Base-by-base conservation (phyloP, 441 rosid species). In the Arabidopsis hybrid region DNA sequence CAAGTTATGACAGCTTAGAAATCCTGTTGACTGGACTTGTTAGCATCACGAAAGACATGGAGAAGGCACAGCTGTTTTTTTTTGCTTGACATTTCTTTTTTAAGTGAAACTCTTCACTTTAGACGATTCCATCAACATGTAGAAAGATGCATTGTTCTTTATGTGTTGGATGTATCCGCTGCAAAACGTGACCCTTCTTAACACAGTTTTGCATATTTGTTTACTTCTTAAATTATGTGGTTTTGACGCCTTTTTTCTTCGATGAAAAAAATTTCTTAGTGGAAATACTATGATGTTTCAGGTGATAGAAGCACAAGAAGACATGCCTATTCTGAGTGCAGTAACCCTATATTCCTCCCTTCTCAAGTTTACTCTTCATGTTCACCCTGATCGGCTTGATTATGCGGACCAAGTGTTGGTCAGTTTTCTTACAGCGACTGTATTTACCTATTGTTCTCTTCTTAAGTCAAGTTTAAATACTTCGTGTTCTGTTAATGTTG, bases 371-470 rank as follows among this genome's bases (percentile, higher is more conserved):
- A 93, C 97, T 47, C 97, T 93, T 60, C 95, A 90, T 81, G 98
- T 95, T 70, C 99, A 95, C 73, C 98, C 99, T 35, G 99, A 95
- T 71, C 91, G 99, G 61, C 90, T 95, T 76, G 97, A 95, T 82
- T 95, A 95, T 82, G 98, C 97, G 9, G 99, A 95, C 82, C 97
- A 95, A 93, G 99, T 56, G 63, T 53, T 76, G 79, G 78, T 71
- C 69, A 72, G 75, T 57, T 50, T 75, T 43, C 73, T 69, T 56
- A 32, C 51, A 51, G 35, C 11, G 38, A 31, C 50, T 65, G 52
- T 46, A 73, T 51, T 31, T 40, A 29, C 67, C 4, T 42, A 49
- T 49, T 66, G 35, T 59, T 66, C 53, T 52, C 59, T 45, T 59
- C 32, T 60, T 60, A 60, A 77, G 38, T 52, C 49, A 52, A n/a